A percentile compares a stretch with the other conserved stretches of the same genome.
These are phyloP conservation scores for Candida ficus DNA, from an alignment of 805 yeast species.

Conservation along the genomic window DNA sequence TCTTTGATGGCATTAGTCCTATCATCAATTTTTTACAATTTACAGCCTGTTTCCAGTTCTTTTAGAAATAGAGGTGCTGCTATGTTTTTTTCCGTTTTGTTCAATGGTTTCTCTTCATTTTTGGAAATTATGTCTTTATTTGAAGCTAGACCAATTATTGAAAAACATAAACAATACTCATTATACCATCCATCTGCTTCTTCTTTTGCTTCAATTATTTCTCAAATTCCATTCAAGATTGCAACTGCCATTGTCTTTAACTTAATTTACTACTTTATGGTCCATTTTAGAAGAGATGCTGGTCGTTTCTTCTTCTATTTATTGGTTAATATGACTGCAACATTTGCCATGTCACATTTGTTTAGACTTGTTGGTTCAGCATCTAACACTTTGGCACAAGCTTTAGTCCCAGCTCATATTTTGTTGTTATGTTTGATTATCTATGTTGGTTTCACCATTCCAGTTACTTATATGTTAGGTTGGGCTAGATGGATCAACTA, in stretches of 20 bases:
- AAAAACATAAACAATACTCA: slow-evolving; percentile 54
- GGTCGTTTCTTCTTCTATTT: slow-evolving; percentile 53
- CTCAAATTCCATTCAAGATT: slow-evolving; percentile 51
- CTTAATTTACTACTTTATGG: slow-evolving; percentile 47
- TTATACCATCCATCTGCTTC: slow-evolving; percentile 60
- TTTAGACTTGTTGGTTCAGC: slow-evolving; percentile 51
- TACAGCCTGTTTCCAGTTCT: slow-evolving; percentile 36
- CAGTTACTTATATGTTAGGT: slow-evolving; percentile 50
- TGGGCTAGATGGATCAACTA: slow-evolving; percentile 67
- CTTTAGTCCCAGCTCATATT: slow-evolving; percentile 55
- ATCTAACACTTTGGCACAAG: slow-evolving; percentile 41
- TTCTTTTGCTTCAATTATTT: slow-evolving; percentile 55
- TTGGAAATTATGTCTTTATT: slow-evolving; percentile 41
- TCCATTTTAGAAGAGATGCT: slow-evolving; percentile 44
- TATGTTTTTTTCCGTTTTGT: slow-evolving; percentile 61
- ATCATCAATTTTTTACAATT: slow-evolving; percentile 54
- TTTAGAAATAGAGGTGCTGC: slow-evolving; percentile 57
- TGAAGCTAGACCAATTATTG: slow-evolving; percentile 44
- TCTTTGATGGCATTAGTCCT: slow-evolving; percentile 48
- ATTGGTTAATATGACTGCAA: slow-evolving; percentile 37
- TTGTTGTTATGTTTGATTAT: slow-evolving; percentile 43
- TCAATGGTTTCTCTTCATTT: slow-evolving; percentile 56
- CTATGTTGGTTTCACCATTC: slow-evolving; percentile 56
- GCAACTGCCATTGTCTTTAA: slow-evolving; percentile 40
- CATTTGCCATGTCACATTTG: slow-evolving; percentile 53